Evolutionary conservation across 345 rosid genomes (phyloP).

Genomic region (Diplotaxis tenuifolia): DNA sequence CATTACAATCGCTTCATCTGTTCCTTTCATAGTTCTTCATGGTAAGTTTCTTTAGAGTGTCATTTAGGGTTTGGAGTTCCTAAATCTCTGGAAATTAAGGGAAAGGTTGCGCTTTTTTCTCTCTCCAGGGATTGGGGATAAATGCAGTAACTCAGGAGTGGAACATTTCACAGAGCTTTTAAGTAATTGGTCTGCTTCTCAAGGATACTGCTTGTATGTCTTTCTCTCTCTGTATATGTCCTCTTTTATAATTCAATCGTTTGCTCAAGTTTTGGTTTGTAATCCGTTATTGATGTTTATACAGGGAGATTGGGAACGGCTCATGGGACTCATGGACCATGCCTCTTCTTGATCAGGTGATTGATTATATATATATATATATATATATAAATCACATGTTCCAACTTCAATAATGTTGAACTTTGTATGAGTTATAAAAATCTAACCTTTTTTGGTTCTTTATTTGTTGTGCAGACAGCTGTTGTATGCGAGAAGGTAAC

Average conservation of each 20-base stretch:
- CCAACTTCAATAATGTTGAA: background rate
- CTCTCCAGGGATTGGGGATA: conserved; percentile 76
- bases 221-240: background rate
- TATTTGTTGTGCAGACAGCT: conserved; percentile 57
- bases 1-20: conserved; percentile 41
- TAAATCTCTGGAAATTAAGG: conserved; percentile 4
- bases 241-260: background rate
- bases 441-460: background rate
- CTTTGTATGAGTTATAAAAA: background rate
- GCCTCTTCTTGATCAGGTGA: conserved; percentile 85
- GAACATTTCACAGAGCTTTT: conserved; percentile 57
- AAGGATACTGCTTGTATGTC: conserved; percentile 86
- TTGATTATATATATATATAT: too few species aligned
- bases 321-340: conserved; percentile 91
- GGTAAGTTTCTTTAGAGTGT: conserved; percentile 45
- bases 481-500: conserved; percentile 93
- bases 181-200: conserved; percentile 72
- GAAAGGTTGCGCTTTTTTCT: background rate
- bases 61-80: conserved; percentile 7
- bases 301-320: conserved; percentile 91
- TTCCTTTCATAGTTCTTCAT: conserved; percentile 76
- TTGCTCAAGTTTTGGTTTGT: background rate
- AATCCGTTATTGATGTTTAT: background rate
- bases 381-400: background rate
- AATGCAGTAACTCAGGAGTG: conserved; percentile 60